Percentiles rank a stretch among this genome's conserved stretches.
These are phyloP conservation scores for Rhodotorula kratochvilovae DNA, from an alignment of 768 basidiomycete genomes.

Conservation along the genomic window DNA sequence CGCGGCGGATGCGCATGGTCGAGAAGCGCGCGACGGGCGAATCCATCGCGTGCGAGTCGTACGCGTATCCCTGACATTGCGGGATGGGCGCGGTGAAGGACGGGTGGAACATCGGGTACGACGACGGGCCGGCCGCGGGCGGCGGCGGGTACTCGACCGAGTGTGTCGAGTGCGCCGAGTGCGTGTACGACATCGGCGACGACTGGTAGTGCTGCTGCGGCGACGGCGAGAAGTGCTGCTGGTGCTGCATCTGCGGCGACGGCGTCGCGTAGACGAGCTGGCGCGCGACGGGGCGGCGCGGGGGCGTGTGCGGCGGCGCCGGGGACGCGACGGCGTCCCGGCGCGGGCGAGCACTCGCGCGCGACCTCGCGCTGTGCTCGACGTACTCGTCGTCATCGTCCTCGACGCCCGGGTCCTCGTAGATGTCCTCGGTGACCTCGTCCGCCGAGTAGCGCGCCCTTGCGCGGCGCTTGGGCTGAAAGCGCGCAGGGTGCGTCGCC, in stretches of 20 bases:
- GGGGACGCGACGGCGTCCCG: background rate
- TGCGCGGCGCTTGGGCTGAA: too few species aligned
- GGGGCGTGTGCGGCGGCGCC: too few species aligned
- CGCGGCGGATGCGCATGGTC: constrained; percentile 12
- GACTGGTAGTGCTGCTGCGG: background rate
- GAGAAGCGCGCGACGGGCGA: background rate
- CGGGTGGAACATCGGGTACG: constrained; percentile 2
- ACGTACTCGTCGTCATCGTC: constrained; percentile 20
- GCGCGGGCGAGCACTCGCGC: background rate
- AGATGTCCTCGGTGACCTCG: background rate
- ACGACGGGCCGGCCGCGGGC: background rate
- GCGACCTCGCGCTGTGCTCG: background rate
- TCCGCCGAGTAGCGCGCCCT: background rate
- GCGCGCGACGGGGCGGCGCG: constrained; percentile 1
- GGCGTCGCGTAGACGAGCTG: constrained; percentile 11
- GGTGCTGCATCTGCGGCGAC: background rate
- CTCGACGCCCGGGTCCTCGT: background rate
- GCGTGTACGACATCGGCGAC: background rate
- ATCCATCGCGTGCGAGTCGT: background rate
- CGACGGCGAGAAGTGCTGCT: background rate
- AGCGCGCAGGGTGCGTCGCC: background rate
- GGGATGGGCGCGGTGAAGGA: constrained; percentile 26
- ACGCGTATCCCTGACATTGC: constrained; percentile 5
- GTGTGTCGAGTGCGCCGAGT: too few species aligned
- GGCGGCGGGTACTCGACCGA: background rate